Conservation (phyloP, 1,284 basidiomycete genomes). For the Marasmius oreades region DNA sequence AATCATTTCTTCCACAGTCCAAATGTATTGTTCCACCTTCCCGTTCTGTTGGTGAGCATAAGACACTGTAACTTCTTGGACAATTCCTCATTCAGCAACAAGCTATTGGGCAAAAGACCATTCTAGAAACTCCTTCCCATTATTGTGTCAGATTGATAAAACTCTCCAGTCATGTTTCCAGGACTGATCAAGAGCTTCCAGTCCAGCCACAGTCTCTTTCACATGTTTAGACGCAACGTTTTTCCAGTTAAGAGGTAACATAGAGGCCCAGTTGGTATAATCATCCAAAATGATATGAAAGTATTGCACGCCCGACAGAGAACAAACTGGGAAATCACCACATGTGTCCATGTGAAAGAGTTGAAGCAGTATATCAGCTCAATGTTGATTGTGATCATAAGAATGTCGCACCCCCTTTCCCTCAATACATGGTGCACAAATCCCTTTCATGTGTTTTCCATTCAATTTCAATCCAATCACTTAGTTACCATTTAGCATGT, state of each 20-base stretch:
- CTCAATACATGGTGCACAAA: neutral
- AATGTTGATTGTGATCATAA: constrained; percentile 9
- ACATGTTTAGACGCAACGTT: neutral
- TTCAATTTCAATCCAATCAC: neutral
- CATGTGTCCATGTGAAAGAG: constrained; percentile 22
- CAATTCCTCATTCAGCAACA: constrained; percentile 17
- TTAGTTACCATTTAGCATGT: neutral
- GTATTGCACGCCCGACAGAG: constrained; percentile 13
- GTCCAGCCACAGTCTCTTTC: neutral
- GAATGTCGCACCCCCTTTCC: neutral
- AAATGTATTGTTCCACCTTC: constrained; percentile 27
- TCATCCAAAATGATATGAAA: constrained; percentile 22
- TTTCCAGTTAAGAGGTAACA: neutral
- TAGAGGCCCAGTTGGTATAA: constrained; percentile 15
- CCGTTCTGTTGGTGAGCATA: constrained; percentile 30
- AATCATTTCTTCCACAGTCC: too few species aligned
- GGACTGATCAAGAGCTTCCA: neutral
- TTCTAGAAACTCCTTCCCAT: neutral
- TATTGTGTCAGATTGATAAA: neutral
- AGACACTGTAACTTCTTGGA: constrained; percentile 17
- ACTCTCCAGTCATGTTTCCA: neutral
- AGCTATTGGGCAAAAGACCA: neutral
- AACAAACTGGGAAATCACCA: constrained; percentile 18
- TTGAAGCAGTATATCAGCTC: constrained; percentile 15
- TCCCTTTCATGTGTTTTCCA: too few species aligned